A percentile compares a stretch with the other conserved stretches of the same genome.
Evolutionary conservation across 2,329 filamentous ascomycete genomes (phyloP).

Genomic region (Aotearoamyces nothofagi): DNA sequence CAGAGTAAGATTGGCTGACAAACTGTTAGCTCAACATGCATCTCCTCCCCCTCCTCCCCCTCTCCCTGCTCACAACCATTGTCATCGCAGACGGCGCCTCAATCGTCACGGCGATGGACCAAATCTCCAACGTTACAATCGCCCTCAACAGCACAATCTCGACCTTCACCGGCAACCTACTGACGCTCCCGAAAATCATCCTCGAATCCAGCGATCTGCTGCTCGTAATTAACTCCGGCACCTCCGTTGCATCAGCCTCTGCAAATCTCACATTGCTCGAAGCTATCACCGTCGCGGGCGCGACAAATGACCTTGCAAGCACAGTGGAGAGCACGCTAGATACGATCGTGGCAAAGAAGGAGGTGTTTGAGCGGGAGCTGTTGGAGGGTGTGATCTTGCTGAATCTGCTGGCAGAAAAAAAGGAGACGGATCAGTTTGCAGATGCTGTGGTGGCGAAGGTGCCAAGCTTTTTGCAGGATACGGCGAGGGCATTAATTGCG

Average conservation of each 20-base stretch:
- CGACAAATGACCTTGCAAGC: constrained; percentile 3
- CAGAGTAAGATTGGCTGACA: too few relatives aligned
- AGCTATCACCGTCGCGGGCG: constrained; percentile 23
- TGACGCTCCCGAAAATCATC: constrained; percentile 18
- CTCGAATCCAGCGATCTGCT: constrained; percentile 24
- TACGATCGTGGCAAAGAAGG: constrained; percentile 18
- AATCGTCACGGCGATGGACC: constrained; percentile 10
- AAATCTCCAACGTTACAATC: constrained; percentile 9
- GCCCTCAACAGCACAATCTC: constrained; percentile 10
- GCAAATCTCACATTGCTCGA: constrained; percentile 22
- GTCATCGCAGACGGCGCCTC: constrained; percentile 11
- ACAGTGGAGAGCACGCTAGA: constrained; percentile 5
- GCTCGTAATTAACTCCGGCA: constrained; percentile 23
- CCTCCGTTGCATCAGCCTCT: constrained; percentile 21
- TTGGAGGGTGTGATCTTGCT: constrained; percentile 25
- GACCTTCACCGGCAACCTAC: constrained; percentile 4
- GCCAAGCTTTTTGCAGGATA: constrained; percentile 5
- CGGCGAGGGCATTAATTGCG: constrained; percentile 18
- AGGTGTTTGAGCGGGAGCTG: constrained; percentile 27
- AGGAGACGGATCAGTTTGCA: constrained; percentile 19
- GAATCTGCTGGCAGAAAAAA: constrained; percentile 25
- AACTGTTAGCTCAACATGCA: constrained; percentile 11
- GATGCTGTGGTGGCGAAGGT: constrained; percentile 8
- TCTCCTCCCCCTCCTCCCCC: constrained; percentile 6
- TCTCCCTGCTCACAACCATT: constrained; percentile 7